Evolutionary conservation across 495 filamentous ascomycete genomes (phyloP).

Genomic region (Penicillium parvum): DNA sequence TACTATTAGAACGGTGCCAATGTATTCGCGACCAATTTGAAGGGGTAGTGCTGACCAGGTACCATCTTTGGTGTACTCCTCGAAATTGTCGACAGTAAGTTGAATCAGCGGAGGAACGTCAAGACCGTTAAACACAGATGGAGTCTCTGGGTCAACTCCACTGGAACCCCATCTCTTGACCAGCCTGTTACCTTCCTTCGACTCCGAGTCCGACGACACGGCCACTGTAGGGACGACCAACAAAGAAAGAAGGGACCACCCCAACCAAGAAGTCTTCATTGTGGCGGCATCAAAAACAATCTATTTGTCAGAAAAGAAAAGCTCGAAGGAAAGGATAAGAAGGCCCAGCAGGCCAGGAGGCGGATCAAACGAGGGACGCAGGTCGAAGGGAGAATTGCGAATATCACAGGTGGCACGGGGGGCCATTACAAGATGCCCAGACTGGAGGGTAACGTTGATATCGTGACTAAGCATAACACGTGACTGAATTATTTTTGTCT

Average conservation of each 20-base stretch:
- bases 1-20: not conserved
- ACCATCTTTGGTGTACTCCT: constrained; percentile 56
- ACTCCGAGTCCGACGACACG: constrained; percentile 22
- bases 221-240: constrained; percentile 44
- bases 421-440: no score
- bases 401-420: constrained; percentile 35
- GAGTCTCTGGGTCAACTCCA: constrained; percentile 17
- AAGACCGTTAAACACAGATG: constrained; percentile 75
- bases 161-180: constrained; percentile 24
- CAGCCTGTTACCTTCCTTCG: constrained; percentile 15
- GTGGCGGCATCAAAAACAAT: constrained; percentile 20
- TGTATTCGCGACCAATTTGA: not conserved
- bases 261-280: constrained; percentile 40
- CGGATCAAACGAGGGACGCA: constrained; percentile 21
- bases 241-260: constrained; percentile 41
- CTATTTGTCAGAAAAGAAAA: constrained; percentile 5
- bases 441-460: no score
- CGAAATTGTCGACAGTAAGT: constrained; percentile 52
- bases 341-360: constrained; percentile 8
- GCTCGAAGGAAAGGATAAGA: constrained; percentile 14
- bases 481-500: no score
- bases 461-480: no score
- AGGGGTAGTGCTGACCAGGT: constrained; percentile 48
- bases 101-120: constrained; percentile 71
- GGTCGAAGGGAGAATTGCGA: constrained; percentile 21